Base-by-base conservation (phyloP, 1,139 yeast species). In the Candida tetrigidarum region DNA sequence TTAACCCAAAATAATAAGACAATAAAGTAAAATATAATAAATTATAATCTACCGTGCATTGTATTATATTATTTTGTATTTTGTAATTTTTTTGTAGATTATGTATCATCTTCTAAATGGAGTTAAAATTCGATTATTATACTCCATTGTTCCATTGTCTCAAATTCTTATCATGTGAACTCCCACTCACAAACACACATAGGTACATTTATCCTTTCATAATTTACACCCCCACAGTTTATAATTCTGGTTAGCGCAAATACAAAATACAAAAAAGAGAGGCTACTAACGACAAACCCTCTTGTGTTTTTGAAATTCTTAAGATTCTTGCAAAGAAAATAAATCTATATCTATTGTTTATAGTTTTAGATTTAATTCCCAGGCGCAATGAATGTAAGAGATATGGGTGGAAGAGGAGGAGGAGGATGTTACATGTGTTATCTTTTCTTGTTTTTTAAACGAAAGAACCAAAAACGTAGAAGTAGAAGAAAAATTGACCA, bases 181-280 rank as follows among this genome's bases (percentile, higher is more conserved):
- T 32, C 15, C 19, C 6, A 11, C 9, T 32, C 23, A 32, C 36
- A 19, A 30, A 10, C 16, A 4, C 12, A 5, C 12, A 26, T 26
- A n/a, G n/a, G n/a, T n/a, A n/a, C n/a, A n/a, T n/a, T n/a, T n/a
- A n/a, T n/a, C n/a, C n/a, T n/a, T n/a, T n/a, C n/a, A n/a, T n/a
- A n/a, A n/a, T n/a, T n/a, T 30, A 32, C 36, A 32, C 36, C 36
- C 36, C 36, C 26, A 4, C 10, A 30, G 16, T 22, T 18, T n/a
- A n/a, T n/a, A n/a, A n/a, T n/a, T n/a, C n/a, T n/a, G n/a, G n/a
- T n/a, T n/a, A n/a, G n/a, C n/a, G n/a, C n/a, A n/a, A n/a, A n/a
- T n/a, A n/a, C n/a, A n/a, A n/a, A n/a, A n/a, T n/a, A 10, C 12
- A 5, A 20, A 30, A 30, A 22, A 10, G 10, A 30, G 9, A 30